Percentiles rank a stretch among this genome's conserved stretches.
Evolutionary conservation across 2,329 filamentous ascomycete genomes (phyloP).

Genomic region (Coniochaeta pulveracea): DNA sequence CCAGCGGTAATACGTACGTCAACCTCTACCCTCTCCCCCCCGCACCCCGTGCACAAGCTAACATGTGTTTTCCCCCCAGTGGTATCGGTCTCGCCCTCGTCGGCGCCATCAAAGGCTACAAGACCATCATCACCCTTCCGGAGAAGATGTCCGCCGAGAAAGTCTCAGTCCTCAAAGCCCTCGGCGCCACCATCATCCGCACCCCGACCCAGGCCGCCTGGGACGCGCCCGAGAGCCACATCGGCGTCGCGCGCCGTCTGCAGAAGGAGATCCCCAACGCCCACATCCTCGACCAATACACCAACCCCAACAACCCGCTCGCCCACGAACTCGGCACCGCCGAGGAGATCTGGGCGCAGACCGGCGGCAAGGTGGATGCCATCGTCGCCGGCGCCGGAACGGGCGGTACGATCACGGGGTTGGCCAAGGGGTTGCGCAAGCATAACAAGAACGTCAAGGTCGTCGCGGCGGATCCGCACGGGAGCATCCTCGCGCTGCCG

Average conservation of each 20-base stretch:
- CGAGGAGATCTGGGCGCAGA: constrained; percentile 93
- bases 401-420: constrained; percentile 86
- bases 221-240: constrained; percentile 92
- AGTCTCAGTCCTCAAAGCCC: constrained; percentile 83
- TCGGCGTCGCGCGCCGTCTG: constrained; percentile 80
- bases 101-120: constrained; percentile 92
- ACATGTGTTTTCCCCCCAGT: constrained; percentile 21
- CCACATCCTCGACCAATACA: constrained; percentile 94
- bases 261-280: constrained; percentile 95
- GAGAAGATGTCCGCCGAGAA: constrained; percentile 99
- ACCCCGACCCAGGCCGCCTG: constrained; percentile 93
- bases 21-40: background rate
- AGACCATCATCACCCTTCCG: constrained; percentile 94
- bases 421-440: constrained; percentile 76
- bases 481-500: constrained; percentile 81
- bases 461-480: constrained; percentile 83
- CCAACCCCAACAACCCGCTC: constrained; percentile 80
- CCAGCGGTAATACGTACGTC: constrained; percentile 77
- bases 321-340: constrained; percentile 93
- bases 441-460: constrained; percentile 80
- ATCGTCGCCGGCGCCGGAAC: constrained; percentile 90
- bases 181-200: constrained; percentile 94
- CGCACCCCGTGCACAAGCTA: constrained; percentile 10
- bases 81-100: constrained; percentile 93
- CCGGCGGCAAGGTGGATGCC: constrained; percentile 67